These are phyloP conservation scores for Colletotrichum higginsianum DNA, from an alignment of 2,329 filamentous ascomycete genomes.

Conservation along the genomic window DNA sequence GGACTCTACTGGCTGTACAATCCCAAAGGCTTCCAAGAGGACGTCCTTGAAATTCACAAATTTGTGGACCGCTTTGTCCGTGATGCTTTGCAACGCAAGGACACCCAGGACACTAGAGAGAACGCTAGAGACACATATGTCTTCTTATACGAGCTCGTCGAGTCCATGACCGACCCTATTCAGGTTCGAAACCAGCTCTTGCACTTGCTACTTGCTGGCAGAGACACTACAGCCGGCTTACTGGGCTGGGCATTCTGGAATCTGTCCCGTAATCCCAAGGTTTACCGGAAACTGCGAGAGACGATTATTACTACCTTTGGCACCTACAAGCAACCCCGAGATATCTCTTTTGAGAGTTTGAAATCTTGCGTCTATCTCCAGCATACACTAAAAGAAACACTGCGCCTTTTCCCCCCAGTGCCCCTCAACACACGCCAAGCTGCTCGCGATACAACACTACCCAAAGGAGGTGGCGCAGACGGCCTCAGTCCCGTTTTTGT, in stretches of 20 bases:
- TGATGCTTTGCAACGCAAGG: conserved; percentile 25
- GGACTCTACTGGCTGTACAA: no score
- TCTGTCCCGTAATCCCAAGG: conserved; percentile 45
- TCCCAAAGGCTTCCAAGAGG: no score
- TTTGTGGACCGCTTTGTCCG: conserved; percentile 57
- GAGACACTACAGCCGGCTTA: conserved; percentile 63
- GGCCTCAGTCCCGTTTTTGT: conserved; percentile 64
- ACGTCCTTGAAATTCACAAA: no score
- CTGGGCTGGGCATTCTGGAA: conserved; percentile 58
- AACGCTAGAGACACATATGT: neutral
- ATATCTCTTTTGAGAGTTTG: no score
- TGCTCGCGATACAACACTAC: conserved; percentile 61
- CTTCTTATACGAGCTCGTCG: neutral
- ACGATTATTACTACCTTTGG: conserved; percentile 43
- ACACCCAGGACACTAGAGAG: no score
- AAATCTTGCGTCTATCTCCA: no score
- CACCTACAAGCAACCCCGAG: conserved; percentile 56
- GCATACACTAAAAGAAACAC: conserved; percentile 53
- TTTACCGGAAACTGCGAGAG: conserved; percentile 57
- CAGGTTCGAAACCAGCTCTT: conserved; percentile 58
- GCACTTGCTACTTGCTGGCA: conserved; percentile 60
- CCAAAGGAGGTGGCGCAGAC: conserved; percentile 65
- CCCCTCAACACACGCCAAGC: conserved; percentile 61
- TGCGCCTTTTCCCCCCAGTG: conserved; percentile 66
- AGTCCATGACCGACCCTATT: neutral